Percentiles rank a stretch among this genome's conserved stretches.
phyloP scores from a whole-genome alignment of 805 yeast genomes.

The Lipomyces kockii region DNA sequence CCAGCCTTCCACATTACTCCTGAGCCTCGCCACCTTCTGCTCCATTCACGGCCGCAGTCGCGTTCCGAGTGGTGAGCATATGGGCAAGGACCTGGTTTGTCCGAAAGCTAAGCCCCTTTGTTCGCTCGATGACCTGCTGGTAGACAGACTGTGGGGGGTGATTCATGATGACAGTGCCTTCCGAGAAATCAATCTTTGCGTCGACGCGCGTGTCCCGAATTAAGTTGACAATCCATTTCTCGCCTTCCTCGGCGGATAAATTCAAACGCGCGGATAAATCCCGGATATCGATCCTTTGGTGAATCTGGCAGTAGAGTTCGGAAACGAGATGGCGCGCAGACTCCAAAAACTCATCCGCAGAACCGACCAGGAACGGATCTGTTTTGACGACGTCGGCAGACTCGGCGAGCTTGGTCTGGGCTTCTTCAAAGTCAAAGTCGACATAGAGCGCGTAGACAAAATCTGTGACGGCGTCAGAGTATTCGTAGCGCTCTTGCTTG shows the following conservation, averaged over 20 bases:
- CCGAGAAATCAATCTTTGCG: conserved; percentile 59
- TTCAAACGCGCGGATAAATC: conserved; percentile 54
- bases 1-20: background rate
- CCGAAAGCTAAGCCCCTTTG: conserved; percentile 66
- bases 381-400: conserved; percentile 55
- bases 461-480: conserved; percentile 64
- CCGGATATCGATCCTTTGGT: conserved; percentile 54
- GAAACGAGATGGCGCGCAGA: conserved; percentile 57
- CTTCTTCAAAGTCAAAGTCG: conserved; percentile 62
- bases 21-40: conserved; percentile 1
- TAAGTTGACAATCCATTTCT: conserved; percentile 57
- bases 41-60: conserved; percentile 8
- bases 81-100: conserved; percentile 61
- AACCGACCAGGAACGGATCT: conserved; percentile 60
- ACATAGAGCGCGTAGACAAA: conserved; percentile 60
- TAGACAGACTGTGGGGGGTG: conserved; percentile 61
- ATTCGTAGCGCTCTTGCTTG: conserved; percentile 67
- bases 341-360: conserved; percentile 51
- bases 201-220: conserved; percentile 57
- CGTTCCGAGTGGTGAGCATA: conserved; percentile 38
- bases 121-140: conserved; percentile 70
- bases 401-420: conserved; percentile 54
- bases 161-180: conserved; percentile 58
- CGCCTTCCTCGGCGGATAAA: conserved; percentile 54
- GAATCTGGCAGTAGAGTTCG: conserved; percentile 61